phyloP scores from a whole-genome alignment of 179 eudicot species.

The Vitellaria paradoxa region DNA sequence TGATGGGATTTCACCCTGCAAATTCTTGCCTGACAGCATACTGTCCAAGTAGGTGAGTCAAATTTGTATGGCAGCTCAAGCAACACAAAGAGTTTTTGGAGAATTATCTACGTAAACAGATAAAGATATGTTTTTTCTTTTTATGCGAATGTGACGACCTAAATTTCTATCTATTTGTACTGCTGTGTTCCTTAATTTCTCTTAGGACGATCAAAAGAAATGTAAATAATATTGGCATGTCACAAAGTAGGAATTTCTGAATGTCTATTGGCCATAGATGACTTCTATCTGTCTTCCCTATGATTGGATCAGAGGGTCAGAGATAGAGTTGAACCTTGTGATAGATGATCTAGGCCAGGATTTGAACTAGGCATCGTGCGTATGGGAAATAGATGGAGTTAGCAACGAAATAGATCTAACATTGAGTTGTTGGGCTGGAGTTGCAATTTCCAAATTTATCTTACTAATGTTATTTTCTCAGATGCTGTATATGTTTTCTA shows the following conservation, averaged over 20 bases:
- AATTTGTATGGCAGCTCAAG: constrained; percentile 3
- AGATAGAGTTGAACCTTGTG: background rate
- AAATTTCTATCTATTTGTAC: background rate
- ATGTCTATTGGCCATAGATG: background rate
- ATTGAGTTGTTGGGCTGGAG: background rate
- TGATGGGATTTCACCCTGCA: constrained; percentile 70
- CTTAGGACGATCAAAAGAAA: background rate
- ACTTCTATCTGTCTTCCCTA: background rate
- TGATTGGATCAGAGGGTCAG: background rate
- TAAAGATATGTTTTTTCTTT: background rate
- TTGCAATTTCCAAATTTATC: background rate
- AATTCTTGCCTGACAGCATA: constrained; percentile 61
- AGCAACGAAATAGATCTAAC: background rate
- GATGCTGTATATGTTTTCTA: background rate
- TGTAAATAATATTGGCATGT: background rate
- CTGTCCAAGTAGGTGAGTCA: constrained; percentile 41
- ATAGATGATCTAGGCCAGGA: background rate
- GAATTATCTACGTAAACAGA: background rate
- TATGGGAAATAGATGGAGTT: background rate
- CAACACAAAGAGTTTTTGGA: background rate
- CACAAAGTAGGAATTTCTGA: background rate
- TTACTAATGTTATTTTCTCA: background rate
- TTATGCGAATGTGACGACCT: background rate
- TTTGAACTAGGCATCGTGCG: background rate
- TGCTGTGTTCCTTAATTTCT: constrained; percentile 2